phyloP scores from a whole-genome alignment of 805 yeast genomes.

The Phaffomyces thermotolerans region DNA sequence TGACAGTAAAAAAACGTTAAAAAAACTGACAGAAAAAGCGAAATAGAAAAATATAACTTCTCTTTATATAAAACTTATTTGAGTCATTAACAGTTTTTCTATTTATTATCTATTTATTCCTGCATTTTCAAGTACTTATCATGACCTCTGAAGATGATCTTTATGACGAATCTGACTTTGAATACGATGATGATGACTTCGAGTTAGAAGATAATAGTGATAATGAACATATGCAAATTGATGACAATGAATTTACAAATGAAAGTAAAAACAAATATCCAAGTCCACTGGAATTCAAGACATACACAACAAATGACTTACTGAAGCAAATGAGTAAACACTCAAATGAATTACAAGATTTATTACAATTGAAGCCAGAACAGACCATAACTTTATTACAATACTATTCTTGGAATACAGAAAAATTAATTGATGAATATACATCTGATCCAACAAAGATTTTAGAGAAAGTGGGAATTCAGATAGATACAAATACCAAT shows the following conservation, averaged over 20 bases:
- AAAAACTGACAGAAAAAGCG: too few relatives aligned
- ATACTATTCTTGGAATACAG: constrained; percentile 52
- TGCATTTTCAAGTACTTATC: too few relatives aligned
- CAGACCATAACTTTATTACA: constrained; percentile 39
- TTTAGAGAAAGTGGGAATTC: constrained; percentile 28
- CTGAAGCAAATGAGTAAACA: constrained; percentile 15
- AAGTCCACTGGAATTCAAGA: constrained; percentile 7
- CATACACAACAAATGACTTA: constrained; percentile 26
- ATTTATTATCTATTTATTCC: too few relatives aligned
- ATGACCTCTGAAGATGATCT: too few relatives aligned
- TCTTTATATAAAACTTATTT: too few relatives aligned
- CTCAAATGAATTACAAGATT: constrained; percentile 27
- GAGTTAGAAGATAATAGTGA: background rate
- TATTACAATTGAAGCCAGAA: constrained; percentile 32
- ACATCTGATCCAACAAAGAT: constrained; percentile 37
- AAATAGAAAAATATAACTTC: too few relatives aligned
- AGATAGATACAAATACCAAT: background rate
- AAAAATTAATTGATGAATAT: constrained; percentile 47
- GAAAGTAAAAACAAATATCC: background rate
- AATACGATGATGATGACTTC: background rate
- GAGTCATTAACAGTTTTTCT: too few relatives aligned
- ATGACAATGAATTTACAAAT: background rate
- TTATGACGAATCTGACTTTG: background rate
- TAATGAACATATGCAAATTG: background rate
- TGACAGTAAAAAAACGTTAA: too few relatives aligned